A percentile compares a stretch with the other conserved stretches of the same genome.
Evolutionary conservation across 2,329 filamentous ascomycete species (phyloP).

Genomic region (Ilyonectria robusta): DNA sequence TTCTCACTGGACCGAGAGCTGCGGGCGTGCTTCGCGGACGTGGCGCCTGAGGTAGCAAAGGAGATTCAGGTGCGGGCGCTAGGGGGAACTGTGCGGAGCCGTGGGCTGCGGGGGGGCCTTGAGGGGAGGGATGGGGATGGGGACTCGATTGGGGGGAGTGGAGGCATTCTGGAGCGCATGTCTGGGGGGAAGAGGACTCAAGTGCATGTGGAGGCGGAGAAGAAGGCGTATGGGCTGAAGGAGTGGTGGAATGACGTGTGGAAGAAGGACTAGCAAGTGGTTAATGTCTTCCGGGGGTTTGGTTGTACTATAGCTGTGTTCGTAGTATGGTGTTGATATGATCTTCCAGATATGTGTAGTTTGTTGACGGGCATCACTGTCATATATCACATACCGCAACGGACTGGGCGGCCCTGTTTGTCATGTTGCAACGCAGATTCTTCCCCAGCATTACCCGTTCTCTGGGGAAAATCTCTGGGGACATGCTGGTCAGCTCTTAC

Average conservation of each 20-base stretch:
- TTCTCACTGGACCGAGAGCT: slow-evolving; percentile 88
- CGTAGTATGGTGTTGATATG: background rate
- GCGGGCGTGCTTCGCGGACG: slow-evolving; percentile 84
- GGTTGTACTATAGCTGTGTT: background rate
- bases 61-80: slow-evolving; percentile 80
- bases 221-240: slow-evolving; percentile 85
- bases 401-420: background rate
- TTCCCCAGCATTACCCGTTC: background rate
- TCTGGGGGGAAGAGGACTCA: slow-evolving; percentile 64
- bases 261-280: slow-evolving; percentile 47
- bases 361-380: background rate
- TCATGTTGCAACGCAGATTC: background rate
- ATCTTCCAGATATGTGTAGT: background rate
- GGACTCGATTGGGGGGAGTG: slow-evolving; percentile 41
- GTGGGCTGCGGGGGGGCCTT: slow-evolving; percentile 42
- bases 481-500: slow-evolving; percentile 5
- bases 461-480: background rate
- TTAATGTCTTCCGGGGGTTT: background rate
- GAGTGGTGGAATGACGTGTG: slow-evolving; percentile 92
- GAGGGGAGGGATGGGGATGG: slow-evolving; percentile 40
- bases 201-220: slow-evolving; percentile 80
- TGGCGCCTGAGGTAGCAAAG: slow-evolving; percentile 81
- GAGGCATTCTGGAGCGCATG: slow-evolving; percentile 75
- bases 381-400: background rate
- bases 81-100: slow-evolving; percentile 55